phyloP scores from a whole-genome alignment of 2,329 filamentous ascomycete species.

The Diaporthe australafricana region DNA sequence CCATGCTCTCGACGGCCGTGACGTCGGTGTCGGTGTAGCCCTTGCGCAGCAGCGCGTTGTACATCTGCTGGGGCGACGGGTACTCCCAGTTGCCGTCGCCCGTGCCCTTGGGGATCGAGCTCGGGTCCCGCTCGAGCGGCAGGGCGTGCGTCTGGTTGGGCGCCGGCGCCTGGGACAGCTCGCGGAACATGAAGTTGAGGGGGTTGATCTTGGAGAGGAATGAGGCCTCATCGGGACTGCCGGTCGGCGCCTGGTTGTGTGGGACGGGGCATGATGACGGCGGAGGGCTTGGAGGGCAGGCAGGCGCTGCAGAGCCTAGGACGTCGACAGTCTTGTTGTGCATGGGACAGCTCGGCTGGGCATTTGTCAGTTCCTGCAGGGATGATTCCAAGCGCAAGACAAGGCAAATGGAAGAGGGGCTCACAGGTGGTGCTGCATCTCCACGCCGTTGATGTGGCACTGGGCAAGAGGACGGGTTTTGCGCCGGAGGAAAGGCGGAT shows the following conservation, averaged over 20 bases:
- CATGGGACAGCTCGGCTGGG: slow-evolving; percentile 68
- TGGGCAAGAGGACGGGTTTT: slow-evolving; percentile 37
- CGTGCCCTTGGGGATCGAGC: slow-evolving; percentile 90
- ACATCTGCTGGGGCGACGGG: slow-evolving; percentile 98
- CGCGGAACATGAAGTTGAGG: slow-evolving; percentile 95
- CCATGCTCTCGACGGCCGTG: slow-evolving; percentile 96
- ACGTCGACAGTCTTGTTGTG: slow-evolving; percentile 65
- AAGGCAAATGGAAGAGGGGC: slow-evolving; percentile 36
- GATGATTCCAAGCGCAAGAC: too few species aligned
- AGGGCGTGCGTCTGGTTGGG: slow-evolving; percentile 79
- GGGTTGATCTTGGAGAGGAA: slow-evolving; percentile 70
- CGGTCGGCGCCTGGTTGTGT: slow-evolving; percentile 46
- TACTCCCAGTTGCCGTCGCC: slow-evolving; percentile 93
- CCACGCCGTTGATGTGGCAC: slow-evolving; percentile 41
- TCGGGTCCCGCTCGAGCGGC: slow-evolving; percentile 83
- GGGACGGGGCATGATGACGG: slow-evolving; percentile 60
- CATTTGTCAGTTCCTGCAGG: slow-evolving; percentile 43
- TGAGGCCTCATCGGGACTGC: slow-evolving; percentile 50
- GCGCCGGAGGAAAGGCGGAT: slow-evolving; percentile 30
- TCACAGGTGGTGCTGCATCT: slow-evolving; percentile 54
- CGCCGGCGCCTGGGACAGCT: slow-evolving; percentile 83
- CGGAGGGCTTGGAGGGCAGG: slow-evolving; percentile 44
- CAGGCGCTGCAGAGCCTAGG: slow-evolving; percentile 50
- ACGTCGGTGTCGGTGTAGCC: slow-evolving; percentile 95
- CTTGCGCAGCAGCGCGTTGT: slow-evolving; percentile 96